Evolutionary conservation across 768 basidiomycete genomes (phyloP), one percentile per base, ranked within the genome.

Genomic region (Termitomyces sp.): DNA sequence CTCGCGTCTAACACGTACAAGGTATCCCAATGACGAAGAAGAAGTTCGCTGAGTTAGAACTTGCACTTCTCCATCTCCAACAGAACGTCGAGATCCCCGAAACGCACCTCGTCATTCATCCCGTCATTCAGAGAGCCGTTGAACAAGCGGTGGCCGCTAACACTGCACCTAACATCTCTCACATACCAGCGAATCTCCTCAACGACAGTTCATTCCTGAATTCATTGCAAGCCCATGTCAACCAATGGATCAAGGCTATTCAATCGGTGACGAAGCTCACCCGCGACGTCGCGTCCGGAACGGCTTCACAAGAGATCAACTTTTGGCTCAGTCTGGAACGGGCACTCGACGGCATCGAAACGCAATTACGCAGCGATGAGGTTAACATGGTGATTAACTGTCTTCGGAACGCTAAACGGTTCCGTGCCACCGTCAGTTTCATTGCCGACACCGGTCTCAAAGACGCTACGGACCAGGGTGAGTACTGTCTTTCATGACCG

Each of bases 31-130:
- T 97, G 83, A 95, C 96, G 50, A 98, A 98, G 85, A 96, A 96
- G 81, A 98, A 98, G 76, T 98, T 98, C 70, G 96, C 97, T 8
- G 97, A 99, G 68, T 87, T 98, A 58, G 96, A 99, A 73, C 77
- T 98, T 11, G 95, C 94, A 2, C 78, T 98, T 16, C 79, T 98
- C 1, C 97, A 99, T 71, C 82, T 98, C 6, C 96, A 98, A 70
- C 97, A 98, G 74, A 99, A 99, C 67, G 96, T 98, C 64, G 97
- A 99, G 78, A 98, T 98, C 56, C 97, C 97, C 0, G 94, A 98
- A 74, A 96, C 94, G 4, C 90, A 94, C 67, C 86, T 98, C 35
- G 80, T 92, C 65, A 91, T 98, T 56, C 96, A 98, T 70, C 94
- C 94, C 40, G 81, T 84, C 64, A 92, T 99, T 63, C 89, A 93